These are phyloP conservation scores for Lasiodiplodia sp. DNA, from an alignment of 2,329 filamentous ascomycete genomes.

Conservation along the genomic window DNA sequence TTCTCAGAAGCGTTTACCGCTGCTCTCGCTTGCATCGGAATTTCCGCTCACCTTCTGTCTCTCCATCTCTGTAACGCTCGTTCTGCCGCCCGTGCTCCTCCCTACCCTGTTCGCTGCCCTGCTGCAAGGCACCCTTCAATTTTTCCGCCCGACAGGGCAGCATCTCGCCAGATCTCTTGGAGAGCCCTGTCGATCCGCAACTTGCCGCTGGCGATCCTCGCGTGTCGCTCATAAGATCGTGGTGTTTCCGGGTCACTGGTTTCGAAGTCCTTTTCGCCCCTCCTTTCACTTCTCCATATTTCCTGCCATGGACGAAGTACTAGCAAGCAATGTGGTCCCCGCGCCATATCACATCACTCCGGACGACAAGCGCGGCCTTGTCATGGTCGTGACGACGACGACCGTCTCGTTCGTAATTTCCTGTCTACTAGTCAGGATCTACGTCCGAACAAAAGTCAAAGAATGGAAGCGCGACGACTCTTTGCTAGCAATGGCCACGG, in stretches of 20 bases:
- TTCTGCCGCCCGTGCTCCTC: conserved; percentile 3
- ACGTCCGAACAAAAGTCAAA: conserved; percentile 38
- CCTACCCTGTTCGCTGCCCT: neutral
- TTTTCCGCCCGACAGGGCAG: neutral
- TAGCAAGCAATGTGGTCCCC: conserved; percentile 30
- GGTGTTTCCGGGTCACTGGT: neutral
- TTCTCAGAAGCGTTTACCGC: neutral
- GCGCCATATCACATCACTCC: conserved; percentile 42
- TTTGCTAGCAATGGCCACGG: conserved; percentile 38
- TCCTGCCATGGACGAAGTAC: neutral
- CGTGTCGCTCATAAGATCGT: conserved; percentile 15
- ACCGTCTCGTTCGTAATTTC: conserved; percentile 42
- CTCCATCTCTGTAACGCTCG: neutral
- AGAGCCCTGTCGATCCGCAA: neutral
- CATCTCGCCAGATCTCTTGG: neutral
- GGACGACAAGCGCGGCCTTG: conserved; percentile 44
- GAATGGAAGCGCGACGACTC: conserved; percentile 45
- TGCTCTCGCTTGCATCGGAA: neutral
- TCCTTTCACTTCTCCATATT: neutral
- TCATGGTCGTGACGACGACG: conserved; percentile 40
- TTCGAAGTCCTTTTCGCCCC: neutral
- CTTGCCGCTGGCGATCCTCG: neutral
- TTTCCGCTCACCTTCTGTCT: neutral
- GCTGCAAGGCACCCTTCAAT: conserved; percentile 3
- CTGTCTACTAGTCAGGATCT: conserved; percentile 42